A percentile compares a stretch with the other conserved stretches of the same genome.
These are phyloP conservation scores for Dothidotthia symphoricarpi DNA, from an alignment of 2,329 filamentous ascomycete genomes.

Conservation along the genomic window DNA sequence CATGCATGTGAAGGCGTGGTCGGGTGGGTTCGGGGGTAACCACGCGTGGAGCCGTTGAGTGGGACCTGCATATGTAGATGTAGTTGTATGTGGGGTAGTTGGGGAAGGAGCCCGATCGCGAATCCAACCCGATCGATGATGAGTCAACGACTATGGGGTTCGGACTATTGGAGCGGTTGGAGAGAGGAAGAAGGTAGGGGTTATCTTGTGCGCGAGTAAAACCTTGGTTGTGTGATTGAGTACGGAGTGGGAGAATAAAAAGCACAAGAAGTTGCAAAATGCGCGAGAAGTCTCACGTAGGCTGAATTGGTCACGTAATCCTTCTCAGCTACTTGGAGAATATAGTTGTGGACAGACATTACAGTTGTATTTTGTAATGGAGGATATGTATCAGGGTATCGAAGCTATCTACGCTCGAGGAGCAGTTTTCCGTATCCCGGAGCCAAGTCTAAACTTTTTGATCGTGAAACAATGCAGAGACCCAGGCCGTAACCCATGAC, in stretches of 20 bases:
- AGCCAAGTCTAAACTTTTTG: constrained; percentile 21
- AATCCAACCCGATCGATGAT: constrained; percentile 1
- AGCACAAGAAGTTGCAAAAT: too few species aligned
- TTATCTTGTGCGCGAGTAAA: too few species aligned
- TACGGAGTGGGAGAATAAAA: too few species aligned
- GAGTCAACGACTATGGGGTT: constrained; percentile 2
- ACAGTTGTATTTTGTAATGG: constrained; percentile 12
- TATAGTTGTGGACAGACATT: too few species aligned
- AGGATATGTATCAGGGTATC: constrained; percentile 28
- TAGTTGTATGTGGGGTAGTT: background rate
- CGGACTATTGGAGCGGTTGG: too few species aligned
- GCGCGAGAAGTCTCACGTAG: too few species aligned
- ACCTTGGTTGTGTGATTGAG: too few species aligned
- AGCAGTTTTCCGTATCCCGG: constrained; percentile 14
- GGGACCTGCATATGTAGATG: constrained; percentile 1
- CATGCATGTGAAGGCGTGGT: constrained; percentile 8
- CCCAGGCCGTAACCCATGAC: constrained; percentile 13
- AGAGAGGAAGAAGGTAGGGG: too few species aligned
- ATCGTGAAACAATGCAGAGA: constrained; percentile 9
- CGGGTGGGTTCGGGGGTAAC: constrained; percentile 14
- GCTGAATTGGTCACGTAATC: too few species aligned
- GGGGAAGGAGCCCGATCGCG: constrained; percentile 6
- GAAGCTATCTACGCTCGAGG: constrained; percentile 17
- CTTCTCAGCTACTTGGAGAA: too few species aligned
- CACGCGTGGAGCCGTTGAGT: background rate